Base-by-base conservation (phyloP, 2,329 filamentous ascomycete species). In the Mycosphaerella sp. region DNA sequence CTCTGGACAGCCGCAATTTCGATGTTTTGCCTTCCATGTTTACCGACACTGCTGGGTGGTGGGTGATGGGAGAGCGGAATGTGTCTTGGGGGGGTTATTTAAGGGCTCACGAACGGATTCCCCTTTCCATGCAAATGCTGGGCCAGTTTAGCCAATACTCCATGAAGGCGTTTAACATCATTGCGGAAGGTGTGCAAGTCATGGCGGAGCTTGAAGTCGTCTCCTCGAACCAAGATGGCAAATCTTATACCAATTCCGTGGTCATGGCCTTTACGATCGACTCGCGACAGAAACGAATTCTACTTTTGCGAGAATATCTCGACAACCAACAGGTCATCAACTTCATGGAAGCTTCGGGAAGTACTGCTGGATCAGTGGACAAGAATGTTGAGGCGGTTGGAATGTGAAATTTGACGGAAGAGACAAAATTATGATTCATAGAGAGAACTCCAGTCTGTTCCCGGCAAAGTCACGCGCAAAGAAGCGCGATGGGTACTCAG, bases 401-500 rank as follows among this genome's bases (percentile, higher is more conserved):
- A 34, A 6, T 50, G 48, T 42, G 21, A 17, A 42, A 1, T 43
- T 11, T 34, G 39, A 4, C n/a, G 51, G 40, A 7, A 49, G 46
- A 41, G 29, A 51, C 32, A 48, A 36, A 21, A 31, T 45, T 29
- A 39, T 38, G 36, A 41, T 39, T 58, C 46, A 73, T 31, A 73
- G 21, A 49, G 62, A 73, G 36, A 73, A 73, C 56, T 73, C 71
- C 6, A 73, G 51, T 43, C 71, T 62, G 31, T 73, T 73, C 1
- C 71, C 70, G 23, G 71, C 71, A 58, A 66, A 73, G 55, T 73
- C 72, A 52, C 72, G 74, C 0, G 80, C 81, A 66, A 85, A 85
- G 66, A 85, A 85, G 11, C 82, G 72, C 36, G 69, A 72, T 0
- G 82, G 81, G 61, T 82, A 84, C 65, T 84, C 82, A 1, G 77